These are phyloP conservation scores for Ceratobasidium sp. DNA, from an alignment of 1,284 basidiomycete species.

Conservation along the genomic window DNA sequence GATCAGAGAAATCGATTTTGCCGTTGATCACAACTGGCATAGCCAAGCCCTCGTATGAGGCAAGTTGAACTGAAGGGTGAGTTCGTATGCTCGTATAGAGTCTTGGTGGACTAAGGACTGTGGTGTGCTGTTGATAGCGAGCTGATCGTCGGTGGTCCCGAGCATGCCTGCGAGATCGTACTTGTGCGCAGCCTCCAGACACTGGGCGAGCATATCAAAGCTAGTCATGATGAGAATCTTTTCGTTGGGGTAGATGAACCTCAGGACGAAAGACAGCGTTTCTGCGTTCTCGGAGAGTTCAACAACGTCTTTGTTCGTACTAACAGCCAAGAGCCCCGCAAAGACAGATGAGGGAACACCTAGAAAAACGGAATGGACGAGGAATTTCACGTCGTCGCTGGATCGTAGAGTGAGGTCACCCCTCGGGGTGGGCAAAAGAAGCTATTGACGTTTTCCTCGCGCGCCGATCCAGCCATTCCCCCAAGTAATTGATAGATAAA, in stretches of 20 bases:
- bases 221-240: not conserved
- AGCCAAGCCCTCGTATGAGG: conserved; percentile 18
- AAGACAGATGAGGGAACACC: conserved; percentile 40
- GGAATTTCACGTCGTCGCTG: conserved; percentile 39
- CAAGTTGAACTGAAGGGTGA: not conserved
- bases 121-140: not conserved
- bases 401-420: conserved; percentile 41
- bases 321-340: conserved; percentile 34
- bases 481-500: too few species aligned
- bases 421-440: conserved; percentile 11
- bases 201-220: not conserved
- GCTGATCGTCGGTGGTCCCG: conserved; percentile 1
- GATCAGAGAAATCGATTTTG: conserved; percentile 1
- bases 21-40: not conserved
- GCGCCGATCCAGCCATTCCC: too few species aligned
- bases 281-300: conserved; percentile 3
- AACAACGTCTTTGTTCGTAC: not conserved
- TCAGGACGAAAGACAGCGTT: conserved; percentile 5
- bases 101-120: not conserved
- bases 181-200: conserved; percentile 18
- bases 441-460: too few species aligned
- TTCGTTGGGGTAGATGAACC: conserved; percentile 15
- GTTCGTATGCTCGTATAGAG: not conserved
- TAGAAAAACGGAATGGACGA: conserved; percentile 22
- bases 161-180: conserved; percentile 13